Percentiles rank a stretch among this genome's conserved stretches.
These are phyloP conservation scores for Odontarrhena argentea DNA, from an alignment of 345 rosid genomes.

Conservation along the genomic window DNA sequence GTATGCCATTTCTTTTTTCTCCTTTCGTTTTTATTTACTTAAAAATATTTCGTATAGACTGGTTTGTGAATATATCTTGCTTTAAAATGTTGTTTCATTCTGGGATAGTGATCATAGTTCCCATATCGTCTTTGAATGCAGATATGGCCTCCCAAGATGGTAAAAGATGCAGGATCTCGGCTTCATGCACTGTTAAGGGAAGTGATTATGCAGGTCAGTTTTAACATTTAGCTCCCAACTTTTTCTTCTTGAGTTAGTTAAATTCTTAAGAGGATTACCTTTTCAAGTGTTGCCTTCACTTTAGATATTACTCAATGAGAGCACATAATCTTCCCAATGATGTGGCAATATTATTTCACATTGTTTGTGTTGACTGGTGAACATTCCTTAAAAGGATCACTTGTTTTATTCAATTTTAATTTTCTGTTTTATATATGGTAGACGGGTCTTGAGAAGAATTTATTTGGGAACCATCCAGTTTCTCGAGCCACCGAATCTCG, in stretches of 20 bases:
- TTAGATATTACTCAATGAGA: constrained; percentile 5
- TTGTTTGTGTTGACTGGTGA: background rate
- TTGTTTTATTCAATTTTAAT: constrained; percentile 15
- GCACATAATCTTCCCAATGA: constrained; percentile 1
- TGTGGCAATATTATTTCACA: constrained; percentile 10
- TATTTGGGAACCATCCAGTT: constrained; percentile 85
- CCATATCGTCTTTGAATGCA: constrained; percentile 42
- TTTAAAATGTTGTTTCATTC: constrained; percentile 1
- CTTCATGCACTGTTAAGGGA: constrained; percentile 86
- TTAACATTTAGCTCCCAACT: constrained; percentile 29
- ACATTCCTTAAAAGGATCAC: constrained; percentile 4
- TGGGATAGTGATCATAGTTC: constrained; percentile 25
- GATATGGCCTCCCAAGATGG: constrained; percentile 99
- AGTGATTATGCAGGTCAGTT: constrained; percentile 74
- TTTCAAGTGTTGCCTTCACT: background rate
- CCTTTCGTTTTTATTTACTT: background rate
- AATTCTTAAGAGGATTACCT: background rate
- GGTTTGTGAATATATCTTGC: constrained; percentile 9
- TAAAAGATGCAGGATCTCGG: constrained; percentile 89
- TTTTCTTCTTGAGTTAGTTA: constrained; percentile 24
- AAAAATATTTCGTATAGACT: background rate
- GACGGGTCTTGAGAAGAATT: constrained; percentile 85
- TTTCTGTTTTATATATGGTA: constrained; percentile 42
- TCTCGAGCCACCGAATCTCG: constrained; percentile 59
- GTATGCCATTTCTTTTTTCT: background rate